These are phyloP conservation scores for Boeremia exigua DNA, from an alignment of 2,329 filamentous ascomycete species.

Conservation along the genomic window DNA sequence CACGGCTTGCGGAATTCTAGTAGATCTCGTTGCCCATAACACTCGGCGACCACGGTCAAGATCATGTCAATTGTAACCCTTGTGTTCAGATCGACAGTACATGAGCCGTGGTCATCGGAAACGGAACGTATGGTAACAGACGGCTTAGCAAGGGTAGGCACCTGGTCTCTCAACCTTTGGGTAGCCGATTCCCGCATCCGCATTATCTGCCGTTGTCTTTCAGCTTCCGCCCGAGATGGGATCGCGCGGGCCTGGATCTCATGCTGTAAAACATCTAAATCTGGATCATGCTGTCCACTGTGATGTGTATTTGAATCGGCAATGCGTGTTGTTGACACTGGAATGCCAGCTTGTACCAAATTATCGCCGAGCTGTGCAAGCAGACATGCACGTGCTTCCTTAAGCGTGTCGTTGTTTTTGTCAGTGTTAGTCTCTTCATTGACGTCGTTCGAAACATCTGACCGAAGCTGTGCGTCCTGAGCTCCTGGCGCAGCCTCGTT, in stretches of 20 bases:
- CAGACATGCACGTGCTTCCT: conserved; percentile 57
- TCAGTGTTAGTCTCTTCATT: conserved; percentile 3
- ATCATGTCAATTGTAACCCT: conserved; percentile 90
- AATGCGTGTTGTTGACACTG: neutral
- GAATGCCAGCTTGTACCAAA: conserved; percentile 30
- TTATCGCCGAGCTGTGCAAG: conserved; percentile 50
- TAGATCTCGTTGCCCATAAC: conserved; percentile 87
- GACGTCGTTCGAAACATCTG: neutral
- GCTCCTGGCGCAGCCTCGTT: conserved; percentile 26
- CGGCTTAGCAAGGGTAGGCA: neutral
- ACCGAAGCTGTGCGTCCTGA: conserved; percentile 4
- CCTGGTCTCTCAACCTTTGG: neutral
- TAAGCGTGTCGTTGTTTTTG: conserved; percentile 44
- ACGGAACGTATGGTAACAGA: neutral
- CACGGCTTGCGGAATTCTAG: conserved; percentile 70
- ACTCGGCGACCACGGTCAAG: conserved; percentile 82
- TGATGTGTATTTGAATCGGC: neutral
- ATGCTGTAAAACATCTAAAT: neutral
- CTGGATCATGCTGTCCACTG: neutral
- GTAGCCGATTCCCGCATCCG: conserved; percentile 10
- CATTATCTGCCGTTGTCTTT: conserved; percentile 27
- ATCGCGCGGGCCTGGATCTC: conserved; percentile 1
- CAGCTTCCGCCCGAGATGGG: conserved; percentile 29
- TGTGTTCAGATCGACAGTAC: conserved; percentile 54
- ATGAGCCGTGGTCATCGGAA: neutral